Percentiles rank a stretch among this genome's conserved stretches.
phyloP scores from a whole-genome alignment of 192 early-diverging fungal species.

The Radiomyces spectabilis region DNA sequence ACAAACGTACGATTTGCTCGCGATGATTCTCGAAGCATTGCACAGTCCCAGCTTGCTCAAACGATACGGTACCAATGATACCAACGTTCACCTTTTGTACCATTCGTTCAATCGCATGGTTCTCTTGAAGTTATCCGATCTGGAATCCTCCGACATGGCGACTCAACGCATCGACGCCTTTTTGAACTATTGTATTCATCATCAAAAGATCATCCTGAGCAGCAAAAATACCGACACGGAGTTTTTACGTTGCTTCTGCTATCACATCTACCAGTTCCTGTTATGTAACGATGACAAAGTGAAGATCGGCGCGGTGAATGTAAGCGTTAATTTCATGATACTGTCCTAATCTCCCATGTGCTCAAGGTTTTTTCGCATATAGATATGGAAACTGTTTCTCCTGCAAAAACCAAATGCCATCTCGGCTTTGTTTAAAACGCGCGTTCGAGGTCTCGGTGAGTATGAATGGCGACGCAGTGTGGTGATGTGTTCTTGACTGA shows the following conservation, averaged over 20 bases:
- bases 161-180: slow-evolving; percentile 29
- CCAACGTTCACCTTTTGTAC: slow-evolving; percentile 22
- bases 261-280: slow-evolving; percentile 53
- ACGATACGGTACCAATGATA: slow-evolving; percentile 16
- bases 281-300: slow-evolving; percentile 31
- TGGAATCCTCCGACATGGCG: slow-evolving; percentile 33
- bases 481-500: too few relatives aligned
- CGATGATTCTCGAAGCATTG: slow-evolving; percentile 42
- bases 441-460: neutral
- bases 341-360: neutral
- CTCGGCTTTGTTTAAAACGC: slow-evolving; percentile 31
- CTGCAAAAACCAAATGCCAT: slow-evolving; percentile 47
- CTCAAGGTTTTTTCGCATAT: slow-evolving; percentile 3
- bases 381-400: slow-evolving; percentile 56
- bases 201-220: slow-evolving; percentile 57
- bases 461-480: too few relatives aligned
- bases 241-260: slow-evolving; percentile 52
- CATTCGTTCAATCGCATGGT: slow-evolving; percentile 47
- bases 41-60: slow-evolving; percentile 3
- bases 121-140: slow-evolving; percentile 41
- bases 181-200: slow-evolving; percentile 48
- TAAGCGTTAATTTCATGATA: slow-evolving; percentile 26
- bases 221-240: slow-evolving; percentile 49
- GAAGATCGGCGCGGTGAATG: slow-evolving; percentile 35
- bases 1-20: slow-evolving; percentile 40